Base-by-base conservation (phyloP, 1,284 basidiomycete genomes). In the Puccinia brachypodii region DNA sequence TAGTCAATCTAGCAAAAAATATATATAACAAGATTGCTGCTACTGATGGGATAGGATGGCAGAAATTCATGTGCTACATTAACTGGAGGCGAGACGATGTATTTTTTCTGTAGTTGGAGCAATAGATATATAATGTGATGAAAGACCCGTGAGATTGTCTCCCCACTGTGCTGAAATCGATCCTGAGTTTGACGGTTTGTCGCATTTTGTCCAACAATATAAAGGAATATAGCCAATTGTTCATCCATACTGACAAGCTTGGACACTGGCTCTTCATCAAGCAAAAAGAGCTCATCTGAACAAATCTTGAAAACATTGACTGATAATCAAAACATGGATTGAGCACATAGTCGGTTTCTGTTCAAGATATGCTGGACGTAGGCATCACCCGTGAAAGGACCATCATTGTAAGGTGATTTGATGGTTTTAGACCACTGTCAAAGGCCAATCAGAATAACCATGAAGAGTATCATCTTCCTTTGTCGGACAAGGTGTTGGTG, bases 71-170 rank as follows among this genome's bases (percentile, higher is more conserved):
- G 66, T 2, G n/a, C 40, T 9, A 11, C 16, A 19, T 42, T 38
- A 3, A 19, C 14, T 11, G 38, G 16, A 38, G 66, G 66, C 13
- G 22, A 16, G 74, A 75, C 83, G 66, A 84, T 84, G 47, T 47
- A 72, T 33, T 50, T 50, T 31, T 4, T 1, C 16, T 25, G 2
- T 4, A 72, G 44, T 2, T 53, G 3, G 11, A 50, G 25, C 2
- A 47, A 33, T 2, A 72, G 44, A 14, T 53, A 0, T 19, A 72
- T 28, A 19, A 72, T 72, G 44, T 72, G 69, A 33, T 50, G 44
- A 36, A 72, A 72, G 13, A 72, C 44, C 16, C 25, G 8, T 3
- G 44, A 72, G 3, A 72, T 53, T 31, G 69, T 72, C 33, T 72
- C n/a, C 2, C 40, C 69, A 33, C 42, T 47, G 16, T 72, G 22